Evolutionary conservation across 495 filamentous ascomycete genomes (phyloP), one percentile per base, ranked within the genome.

Genomic region (Neurospora sp.): DNA sequence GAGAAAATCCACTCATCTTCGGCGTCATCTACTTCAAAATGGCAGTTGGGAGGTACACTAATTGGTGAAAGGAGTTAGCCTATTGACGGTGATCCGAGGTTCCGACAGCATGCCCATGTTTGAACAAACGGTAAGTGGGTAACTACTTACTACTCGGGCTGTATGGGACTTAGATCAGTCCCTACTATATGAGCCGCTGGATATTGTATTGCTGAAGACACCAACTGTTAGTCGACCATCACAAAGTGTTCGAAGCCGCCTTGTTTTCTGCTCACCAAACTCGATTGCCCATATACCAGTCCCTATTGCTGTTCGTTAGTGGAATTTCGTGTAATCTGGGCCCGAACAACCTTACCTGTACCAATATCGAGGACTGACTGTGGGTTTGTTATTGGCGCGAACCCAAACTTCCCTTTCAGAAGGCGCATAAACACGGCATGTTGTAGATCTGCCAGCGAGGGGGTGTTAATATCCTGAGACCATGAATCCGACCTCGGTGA

Each of bases 1-100:
- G 71, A 61, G 74, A 79, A 87, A 18, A 80, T 71, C 86, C 86
- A 88, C 8, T 81, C 74, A 59, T 87, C 84, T 76, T 88, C 86
- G 16, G 82, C 81, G 71, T 87, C 85, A 71, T 85, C 83, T 42
- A 87, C 78, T 71, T 85, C 75, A 73, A 87, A 87, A 14, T 76
- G 77, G 69, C 81, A 81, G 74, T 88, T 88, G 18, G 82, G 77
- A 3, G 86, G 84, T 16, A 86, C 77, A 72, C 82, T 81, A 3
- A 39, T 69, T 2, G 14, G 31, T 68, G 31, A 44, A 10, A 45
- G 27, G 7, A 65, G 53, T 65, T 65, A 65, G 53, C 53, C 31
- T 65, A 14, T 65, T 35, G 22, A 65, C 31, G 27, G 27, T 35
- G 53, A 65, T 65, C 14, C 7, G 14, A 65, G 14, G 35, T 8